Base-by-base conservation (phyloP, 768 basidiomycete genomes). In the Ramaria sp. region DNA sequence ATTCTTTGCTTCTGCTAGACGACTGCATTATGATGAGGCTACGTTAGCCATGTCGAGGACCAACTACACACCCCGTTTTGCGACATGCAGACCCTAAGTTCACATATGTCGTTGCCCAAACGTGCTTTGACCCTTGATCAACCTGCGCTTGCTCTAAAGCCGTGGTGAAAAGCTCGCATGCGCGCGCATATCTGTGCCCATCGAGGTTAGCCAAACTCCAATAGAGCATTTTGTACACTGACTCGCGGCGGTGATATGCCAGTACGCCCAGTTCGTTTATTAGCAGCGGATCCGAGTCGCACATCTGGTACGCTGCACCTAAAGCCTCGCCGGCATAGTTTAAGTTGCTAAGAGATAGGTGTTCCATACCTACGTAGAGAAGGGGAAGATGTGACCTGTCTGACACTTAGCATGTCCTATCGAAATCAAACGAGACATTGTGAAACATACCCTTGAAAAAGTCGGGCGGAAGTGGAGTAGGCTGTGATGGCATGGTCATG, bases 401-500 rank as follows among this genome's bases (percentile, higher is more conserved):
- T 7, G n/a, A 33, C 22, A 15, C 24, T 27, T 30, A 33, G 22
- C 27, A 30, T 12, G 17, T 15, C 7, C 22, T 3, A 49, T 9
- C 48, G 12, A 30, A 46, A 51, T 19, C 2, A 22, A 15, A 24
- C 13, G 49, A 24, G 34, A n/a, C 15, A 38, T 47, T 27, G 31
- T 4, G 15, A 15, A 38, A 30, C 79, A 52, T 66, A 93, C 90
- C 95, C 96, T 59, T 87, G 88, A 67, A 97, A 97, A 76, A 98
- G 85, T 37, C 95, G 76, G 4, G 92, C 90, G 58, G 91, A 93
- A 0, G 96, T 98, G 22, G 95, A 97, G 69, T 99, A 99, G 1
- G 96, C 95, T 0, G 92, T 97, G 46, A 98, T 91, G 2, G 96
- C 95, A 65, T 97, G 94, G 63, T 98, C 95, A 72, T 98, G 96